A percentile compares a stretch with the other conserved stretches of the same genome.
Conservation (phyloP, 2,329 filamentous ascomycete genomes). For the Talaromyces marneffei region DNA sequence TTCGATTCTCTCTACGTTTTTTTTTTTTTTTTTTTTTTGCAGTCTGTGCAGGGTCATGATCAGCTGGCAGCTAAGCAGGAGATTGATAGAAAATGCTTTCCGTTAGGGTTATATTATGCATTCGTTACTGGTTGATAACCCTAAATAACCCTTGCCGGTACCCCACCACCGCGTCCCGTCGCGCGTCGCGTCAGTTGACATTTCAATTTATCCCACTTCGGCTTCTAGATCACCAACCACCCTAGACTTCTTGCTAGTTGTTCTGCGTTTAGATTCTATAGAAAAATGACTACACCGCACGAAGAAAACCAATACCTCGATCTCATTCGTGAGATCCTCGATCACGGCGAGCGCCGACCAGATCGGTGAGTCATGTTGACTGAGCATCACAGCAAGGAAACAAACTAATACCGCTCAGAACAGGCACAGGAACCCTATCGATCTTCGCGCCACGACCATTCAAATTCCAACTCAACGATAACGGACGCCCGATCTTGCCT, state of each 20-base stretch:
- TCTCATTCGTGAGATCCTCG: constrained; percentile 77
- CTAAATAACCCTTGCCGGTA: too few relatives aligned
- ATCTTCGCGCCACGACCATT: constrained; percentile 82
- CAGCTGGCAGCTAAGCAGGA: too few relatives aligned
- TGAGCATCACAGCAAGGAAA: neutral
- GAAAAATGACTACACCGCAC: constrained; percentile 42
- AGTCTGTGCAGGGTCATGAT: too few relatives aligned
- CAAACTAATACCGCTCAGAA: constrained; percentile 47
- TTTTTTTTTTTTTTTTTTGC: too few relatives aligned
- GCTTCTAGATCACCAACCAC: neutral
- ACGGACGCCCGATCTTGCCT: constrained; percentile 63
- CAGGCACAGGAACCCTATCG: constrained; percentile 85
- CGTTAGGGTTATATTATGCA: neutral
- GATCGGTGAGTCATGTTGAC: constrained; percentile 56
- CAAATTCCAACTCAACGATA: constrained; percentile 65
- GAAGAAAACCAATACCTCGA: constrained; percentile 94
- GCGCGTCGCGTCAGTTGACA: neutral
- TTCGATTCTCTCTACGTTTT: too few relatives aligned
- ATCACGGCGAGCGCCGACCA: constrained; percentile 76
- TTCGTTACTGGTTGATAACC: neutral
- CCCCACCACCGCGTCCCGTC: neutral
- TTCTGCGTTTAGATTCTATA: neutral
- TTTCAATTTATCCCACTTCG: constrained; percentile 1
- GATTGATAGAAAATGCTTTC: too few relatives aligned
- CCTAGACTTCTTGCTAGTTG: neutral